Conservation (phyloP, 352 stramenopile species). For the Globisporangium apiculatum region DNA sequence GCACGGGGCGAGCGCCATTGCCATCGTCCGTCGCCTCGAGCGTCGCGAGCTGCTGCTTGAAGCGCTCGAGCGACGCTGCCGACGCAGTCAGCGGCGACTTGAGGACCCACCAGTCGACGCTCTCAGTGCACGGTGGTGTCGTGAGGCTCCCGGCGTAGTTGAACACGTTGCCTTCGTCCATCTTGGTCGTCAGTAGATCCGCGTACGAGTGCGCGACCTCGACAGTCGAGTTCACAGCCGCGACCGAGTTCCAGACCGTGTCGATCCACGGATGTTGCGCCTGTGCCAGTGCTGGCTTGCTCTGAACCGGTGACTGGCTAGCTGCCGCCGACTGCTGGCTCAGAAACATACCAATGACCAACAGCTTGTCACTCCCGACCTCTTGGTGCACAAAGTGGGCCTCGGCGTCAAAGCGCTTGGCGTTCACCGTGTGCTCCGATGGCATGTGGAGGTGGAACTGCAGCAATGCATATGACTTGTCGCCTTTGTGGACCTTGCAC, state of each 20-base stretch:
- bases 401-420: slow-evolving; percentile 22
- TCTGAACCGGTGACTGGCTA: not conserved
- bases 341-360: slow-evolving; percentile 25
- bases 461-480: slow-evolving; percentile 22
- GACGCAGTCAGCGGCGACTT: slow-evolving; percentile 10
- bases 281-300: not conserved
- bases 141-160: slow-evolving; percentile 73
- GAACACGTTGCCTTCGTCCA: slow-evolving; percentile 24
- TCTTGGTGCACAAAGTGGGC: slow-evolving; percentile 40
- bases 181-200: slow-evolving; percentile 7
- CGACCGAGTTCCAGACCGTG: slow-evolving; percentile 11
- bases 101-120: slow-evolving; percentile 60
- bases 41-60: slow-evolving; percentile 13
- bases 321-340: not conserved
- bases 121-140: slow-evolving; percentile 42
- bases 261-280: slow-evolving; percentile 10
- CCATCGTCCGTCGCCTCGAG: slow-evolving; percentile 13
- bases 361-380: slow-evolving; percentile 11
- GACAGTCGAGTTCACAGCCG: slow-evolving; percentile 8
- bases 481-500: slow-evolving; percentile 15
- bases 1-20: slow-evolving; percentile 8
- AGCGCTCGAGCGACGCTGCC: slow-evolving; percentile 3
- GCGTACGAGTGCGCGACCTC: slow-evolving; percentile 14
- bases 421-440: slow-evolving; percentile 33
- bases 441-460: slow-evolving; percentile 41